phyloP scores from a whole-genome alignment of 768 basidiomycete genomes.

The Lactarius hengduanensis region DNA sequence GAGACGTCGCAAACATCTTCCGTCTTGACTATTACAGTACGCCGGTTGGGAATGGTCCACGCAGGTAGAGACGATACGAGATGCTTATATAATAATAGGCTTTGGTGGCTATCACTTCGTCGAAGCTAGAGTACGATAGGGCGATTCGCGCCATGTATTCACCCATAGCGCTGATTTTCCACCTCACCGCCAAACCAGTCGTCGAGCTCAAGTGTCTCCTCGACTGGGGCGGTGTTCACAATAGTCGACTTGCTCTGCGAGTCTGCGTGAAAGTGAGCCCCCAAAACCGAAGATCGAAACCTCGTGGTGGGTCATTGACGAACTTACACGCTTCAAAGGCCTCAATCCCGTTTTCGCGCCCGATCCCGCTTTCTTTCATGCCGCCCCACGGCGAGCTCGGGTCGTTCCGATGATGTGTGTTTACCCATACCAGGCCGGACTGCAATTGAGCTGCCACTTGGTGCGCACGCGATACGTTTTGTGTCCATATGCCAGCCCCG shows the following conservation, averaged over 20 bases:
- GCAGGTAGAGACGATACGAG: not conserved
- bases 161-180: slow-evolving; percentile 63
- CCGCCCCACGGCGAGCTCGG: slow-evolving; percentile 91
- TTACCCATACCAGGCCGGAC: slow-evolving; percentile 82
- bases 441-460: slow-evolving; percentile 68
- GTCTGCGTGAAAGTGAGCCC: slow-evolving; percentile 44
- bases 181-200: slow-evolving; percentile 76
- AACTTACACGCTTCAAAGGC: slow-evolving; percentile 74
- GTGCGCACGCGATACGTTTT: slow-evolving; percentile 71
- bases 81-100: not conserved
- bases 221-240: slow-evolving; percentile 63
- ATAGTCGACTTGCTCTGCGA: slow-evolving; percentile 83
- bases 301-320: not conserved
- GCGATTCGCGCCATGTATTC: slow-evolving; percentile 26
- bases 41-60: not conserved
- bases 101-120: not conserved
- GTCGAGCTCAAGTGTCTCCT: slow-evolving; percentile 57
- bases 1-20: not conserved
- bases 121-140: not conserved
- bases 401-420: slow-evolving; percentile 87
- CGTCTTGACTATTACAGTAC: not conserved
- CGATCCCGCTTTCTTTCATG: slow-evolving; percentile 88
- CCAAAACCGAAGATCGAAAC: slow-evolving; percentile 3
- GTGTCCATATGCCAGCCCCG: slow-evolving; percentile 80
- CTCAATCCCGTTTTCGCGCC: slow-evolving; percentile 82